phyloP scores from a whole-genome alignment of 2,329 filamentous ascomycete genomes.

The Coniochaeta hoffmannii region DNA sequence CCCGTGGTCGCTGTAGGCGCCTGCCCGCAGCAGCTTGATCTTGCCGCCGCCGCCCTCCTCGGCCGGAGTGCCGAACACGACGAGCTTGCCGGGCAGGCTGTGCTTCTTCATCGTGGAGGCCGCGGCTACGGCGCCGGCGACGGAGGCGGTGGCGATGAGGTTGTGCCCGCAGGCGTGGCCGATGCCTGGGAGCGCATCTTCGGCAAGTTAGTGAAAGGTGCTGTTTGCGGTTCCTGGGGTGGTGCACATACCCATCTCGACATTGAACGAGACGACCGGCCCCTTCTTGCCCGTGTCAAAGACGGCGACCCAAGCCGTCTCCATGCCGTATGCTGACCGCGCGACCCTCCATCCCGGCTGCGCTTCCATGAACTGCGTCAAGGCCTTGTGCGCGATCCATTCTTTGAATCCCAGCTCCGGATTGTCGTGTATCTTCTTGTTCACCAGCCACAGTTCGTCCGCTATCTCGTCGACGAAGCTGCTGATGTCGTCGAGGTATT shows the following conservation, averaged over 20 bases:
- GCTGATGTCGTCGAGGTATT: conserved; percentile 27
- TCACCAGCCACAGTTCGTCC: conserved; percentile 33
- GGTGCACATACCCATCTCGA: conserved; percentile 31
- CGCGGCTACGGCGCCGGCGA: conserved; percentile 38
- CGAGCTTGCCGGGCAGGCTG: conserved; percentile 33
- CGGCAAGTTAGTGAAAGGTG: background rate
- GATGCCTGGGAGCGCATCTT: conserved; percentile 40
- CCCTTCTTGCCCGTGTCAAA: conserved; percentile 38
- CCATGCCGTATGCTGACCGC: conserved; percentile 40
- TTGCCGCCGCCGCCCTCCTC: conserved; percentile 47
- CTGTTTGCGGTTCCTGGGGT: background rate
- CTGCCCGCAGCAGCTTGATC: conserved; percentile 34
- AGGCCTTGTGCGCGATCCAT: conserved; percentile 38
- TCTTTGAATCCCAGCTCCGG: conserved; percentile 42
- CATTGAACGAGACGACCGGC: conserved; percentile 38
- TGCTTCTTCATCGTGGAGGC: conserved; percentile 33
- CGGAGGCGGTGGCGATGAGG: conserved; percentile 40
- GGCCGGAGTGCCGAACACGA: conserved; percentile 44
- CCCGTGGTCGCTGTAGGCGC: conserved; percentile 31
- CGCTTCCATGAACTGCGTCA: conserved; percentile 38
- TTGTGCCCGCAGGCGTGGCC: conserved; percentile 50
- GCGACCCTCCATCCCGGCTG: conserved; percentile 41
- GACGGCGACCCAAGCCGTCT: conserved; percentile 44
- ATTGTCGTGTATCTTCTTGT: conserved; percentile 43
- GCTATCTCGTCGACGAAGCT: conserved; percentile 29